phyloP scores from a whole-genome alignment of 2,329 filamentous ascomycete genomes.

The Xylariaceae sp. region DNA sequence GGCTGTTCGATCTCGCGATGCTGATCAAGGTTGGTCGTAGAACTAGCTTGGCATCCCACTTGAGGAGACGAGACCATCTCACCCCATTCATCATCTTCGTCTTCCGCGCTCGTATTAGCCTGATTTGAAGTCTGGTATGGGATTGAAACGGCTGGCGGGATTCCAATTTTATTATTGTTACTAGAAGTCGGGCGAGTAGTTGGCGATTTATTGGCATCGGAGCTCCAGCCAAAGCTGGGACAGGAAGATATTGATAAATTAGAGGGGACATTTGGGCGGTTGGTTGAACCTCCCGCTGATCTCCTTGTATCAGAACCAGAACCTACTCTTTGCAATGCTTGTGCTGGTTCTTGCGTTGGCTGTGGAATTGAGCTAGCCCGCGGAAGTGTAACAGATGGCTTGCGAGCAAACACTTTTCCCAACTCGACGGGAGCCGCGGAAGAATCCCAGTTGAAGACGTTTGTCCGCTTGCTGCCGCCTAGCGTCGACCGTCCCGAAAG shows the following conservation, averaged over 20 bases:
- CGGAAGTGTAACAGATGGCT: slow-evolving; percentile 30
- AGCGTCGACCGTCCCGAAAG: slow-evolving; percentile 54
- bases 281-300: slow-evolving; percentile 26
- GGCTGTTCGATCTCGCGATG: slow-evolving; percentile 1
- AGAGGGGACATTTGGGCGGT: slow-evolving; percentile 3
- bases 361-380: slow-evolving; percentile 32
- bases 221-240: slow-evolving; percentile 32
- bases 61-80: slow-evolving; percentile 57
- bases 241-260: not conserved
- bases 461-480: slow-evolving; percentile 47
- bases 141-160: not conserved
- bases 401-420: slow-evolving; percentile 47
- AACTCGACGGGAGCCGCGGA: slow-evolving; percentile 54
- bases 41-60: slow-evolving; percentile 8
- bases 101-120: slow-evolving; percentile 31
- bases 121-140: slow-evolving; percentile 1
- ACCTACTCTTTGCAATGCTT: slow-evolving; percentile 1
- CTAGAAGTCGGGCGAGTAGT: not conserved
- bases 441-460: slow-evolving; percentile 65
- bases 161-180: not conserved
- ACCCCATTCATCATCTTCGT: slow-evolving; percentile 62
- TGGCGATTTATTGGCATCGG: slow-evolving; percentile 11
- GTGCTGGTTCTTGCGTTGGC: slow-evolving; percentile 6
- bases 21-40: slow-evolving; percentile 11
- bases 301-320: slow-evolving; percentile 11